Conservation (phyloP, 768 basidiomycete species). For the Xerocomus potaroensis region DNA sequence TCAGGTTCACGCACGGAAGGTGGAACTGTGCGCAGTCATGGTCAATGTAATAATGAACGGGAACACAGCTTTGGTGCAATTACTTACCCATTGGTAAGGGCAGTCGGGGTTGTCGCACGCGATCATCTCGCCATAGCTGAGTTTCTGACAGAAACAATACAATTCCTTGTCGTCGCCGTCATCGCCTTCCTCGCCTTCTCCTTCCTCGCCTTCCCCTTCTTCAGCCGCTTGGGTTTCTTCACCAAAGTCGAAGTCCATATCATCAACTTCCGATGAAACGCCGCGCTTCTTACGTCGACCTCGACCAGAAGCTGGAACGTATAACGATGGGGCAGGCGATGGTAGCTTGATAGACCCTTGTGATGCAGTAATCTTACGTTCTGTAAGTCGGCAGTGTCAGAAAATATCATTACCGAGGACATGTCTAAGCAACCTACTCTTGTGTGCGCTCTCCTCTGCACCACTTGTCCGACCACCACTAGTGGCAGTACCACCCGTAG, state of each 20-base stretch:
- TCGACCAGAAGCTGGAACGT: constrained; percentile 25
- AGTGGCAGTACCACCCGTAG: neutral
- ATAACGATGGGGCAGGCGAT: constrained; percentile 33
- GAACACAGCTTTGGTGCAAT: neutral
- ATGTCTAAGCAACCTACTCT: constrained; percentile 20
- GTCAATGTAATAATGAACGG: constrained; percentile 9
- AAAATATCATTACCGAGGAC: neutral
- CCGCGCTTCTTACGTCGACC: constrained; percentile 35
- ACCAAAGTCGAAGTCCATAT: constrained; percentile 32
- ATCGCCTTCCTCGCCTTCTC: constrained; percentile 43
- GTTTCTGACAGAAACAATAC: constrained; percentile 62
- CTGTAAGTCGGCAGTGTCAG: constrained; percentile 13
- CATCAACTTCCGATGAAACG: constrained; percentile 33
- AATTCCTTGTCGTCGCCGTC: constrained; percentile 53
- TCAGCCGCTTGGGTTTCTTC: constrained; percentile 29
- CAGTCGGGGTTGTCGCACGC: constrained; percentile 58
- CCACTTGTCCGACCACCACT: constrained; percentile 14
- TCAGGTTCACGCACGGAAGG: constrained; percentile 55
- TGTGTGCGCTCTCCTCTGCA: constrained; percentile 26
- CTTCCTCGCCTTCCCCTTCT: constrained; percentile 33
- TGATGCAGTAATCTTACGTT: constrained; percentile 27
- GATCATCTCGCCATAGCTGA: constrained; percentile 66
- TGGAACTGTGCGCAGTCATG: constrained; percentile 45
- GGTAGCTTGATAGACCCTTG: constrained; percentile 33
- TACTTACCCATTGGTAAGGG: constrained; percentile 60